Base-by-base conservation (phyloP, 2,329 filamentous ascomycete genomes). In the Fusarium globosum region DNA sequence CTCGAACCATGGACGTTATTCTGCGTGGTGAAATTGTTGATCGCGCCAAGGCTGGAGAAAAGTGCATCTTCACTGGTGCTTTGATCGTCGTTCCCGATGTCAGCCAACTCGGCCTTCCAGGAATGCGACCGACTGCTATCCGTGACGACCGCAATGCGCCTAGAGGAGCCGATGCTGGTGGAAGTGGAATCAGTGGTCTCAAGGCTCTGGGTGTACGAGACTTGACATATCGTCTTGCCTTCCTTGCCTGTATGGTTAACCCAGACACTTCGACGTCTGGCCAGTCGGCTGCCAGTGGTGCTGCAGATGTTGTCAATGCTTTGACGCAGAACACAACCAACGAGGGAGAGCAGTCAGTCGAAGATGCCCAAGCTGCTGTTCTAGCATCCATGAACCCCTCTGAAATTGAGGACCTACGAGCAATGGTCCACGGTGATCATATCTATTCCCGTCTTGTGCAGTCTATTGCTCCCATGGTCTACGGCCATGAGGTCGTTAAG, bases 41-140 rank as follows among this genome's bases (percentile, higher is more conserved):
- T 79, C 91, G 96, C 58, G 95, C 96, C 59, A 98, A 98, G 85
- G 96, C 96, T 55, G 96, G 96, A 73, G 96, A 99, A 83, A 98
- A 97, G 83, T 99, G 96, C 82, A 94, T 99, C 79, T 99, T 99
- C 82, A 98, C 96, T 0, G 96, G 96, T 73, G 95, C 95, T 10
- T 85, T 98, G 73, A 98, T 99, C 69, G 96, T 99, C 23, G 95
- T 99, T 39, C 96, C 96, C 1, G 96, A 99, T 81, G 94, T 99
- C 69, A 97, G 95, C 80, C 96, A 98, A 81, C 90, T 99, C 64
- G 93, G 95, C 43, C 90, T 98, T 36, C 96, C 96, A 5, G 96
- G 96, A 53, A 88, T 95, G 30, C 88, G 93, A 63, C 93, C 94
- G 21, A 94, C 95, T 68, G 94, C 95, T 26, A 90, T 96, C 42